Evolutionary conservation across 2,329 filamentous ascomycete genomes (phyloP), one percentile per base, ranked within the genome.

Genomic region (Penicillium sumatraense): DNA sequence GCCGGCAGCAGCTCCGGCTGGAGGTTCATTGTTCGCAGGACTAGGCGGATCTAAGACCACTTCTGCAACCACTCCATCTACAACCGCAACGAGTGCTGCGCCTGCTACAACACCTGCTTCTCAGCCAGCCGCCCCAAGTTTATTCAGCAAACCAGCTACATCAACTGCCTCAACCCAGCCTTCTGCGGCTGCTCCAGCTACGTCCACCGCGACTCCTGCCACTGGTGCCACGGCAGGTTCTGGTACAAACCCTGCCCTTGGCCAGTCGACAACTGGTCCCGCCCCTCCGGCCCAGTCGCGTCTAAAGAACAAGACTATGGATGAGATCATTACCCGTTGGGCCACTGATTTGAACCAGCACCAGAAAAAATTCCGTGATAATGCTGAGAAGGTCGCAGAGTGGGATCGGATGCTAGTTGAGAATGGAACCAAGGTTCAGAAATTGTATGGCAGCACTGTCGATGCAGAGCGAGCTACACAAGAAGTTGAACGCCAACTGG

Each of bases 281-380:
- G 80, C 88, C 2, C 93, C 95, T 14, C 88, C 92, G 54, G 78
- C 81, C 2, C 86, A 96, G 67, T 95, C 93, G 3, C 89, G 95
- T 24, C 81, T 99, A 33, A 96, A 96, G 81, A 96, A 97, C 76
- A 98, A 96, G 79, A 96, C 93, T 0, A 97, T 99, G 90, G 95
- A 99, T 69, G 95, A 99, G 72, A 97, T 99, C 61, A 92, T 99
- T 62, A 97, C 91, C 3, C 87, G 92, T 27, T 99, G 95, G 95
- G 95, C 95, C 2, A 91, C 92, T 0, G 95, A 98, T 69, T 81
- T 99, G 47, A 89, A 92, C 50, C 96, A 96, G 70, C 97, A 99
- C 70, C 93, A 98, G 70, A 96, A 96, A 73, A 91, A 96, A 56
- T 99, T 98, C 79, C 92, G 96, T 71, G 84, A 89, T 29, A 92